Evolutionary conservation across 2,329 filamentous ascomycete species (phyloP).

Genomic region (Pseudocercospora pini-densiflorae): DNA sequence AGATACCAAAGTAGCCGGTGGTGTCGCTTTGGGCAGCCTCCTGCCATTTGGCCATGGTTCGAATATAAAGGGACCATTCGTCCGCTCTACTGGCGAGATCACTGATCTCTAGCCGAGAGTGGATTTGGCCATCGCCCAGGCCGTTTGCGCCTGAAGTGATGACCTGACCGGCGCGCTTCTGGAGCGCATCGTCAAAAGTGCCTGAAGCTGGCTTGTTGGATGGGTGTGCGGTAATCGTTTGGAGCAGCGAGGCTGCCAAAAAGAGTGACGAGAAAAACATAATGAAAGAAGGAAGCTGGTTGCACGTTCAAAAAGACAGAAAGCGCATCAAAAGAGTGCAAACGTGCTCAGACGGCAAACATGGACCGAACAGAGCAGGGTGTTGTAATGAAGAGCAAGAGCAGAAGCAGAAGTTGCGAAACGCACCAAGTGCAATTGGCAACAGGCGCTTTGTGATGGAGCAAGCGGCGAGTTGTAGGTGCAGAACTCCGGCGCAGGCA

Average conservation of each 20-base stretch:
- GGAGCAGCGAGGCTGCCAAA: slow-evolving; percentile 15
- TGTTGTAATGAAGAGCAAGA: not conserved
- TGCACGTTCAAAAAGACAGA: slow-evolving; percentile 3
- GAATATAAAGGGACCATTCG: slow-evolving; percentile 30
- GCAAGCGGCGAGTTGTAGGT: not conserved
- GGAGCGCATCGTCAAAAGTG: slow-evolving; percentile 6
- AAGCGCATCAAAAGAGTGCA: slow-evolving; percentile 4
- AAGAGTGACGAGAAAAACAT: slow-evolving; percentile 21
- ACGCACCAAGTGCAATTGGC: not conserved
- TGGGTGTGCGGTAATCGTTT: slow-evolving; percentile 1
- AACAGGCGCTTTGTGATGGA: not conserved
- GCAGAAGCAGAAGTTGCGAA: not conserved
- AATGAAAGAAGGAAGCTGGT: slow-evolving; percentile 5
- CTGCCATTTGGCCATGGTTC: slow-evolving; percentile 25
- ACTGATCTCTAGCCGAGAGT: slow-evolving; percentile 28
- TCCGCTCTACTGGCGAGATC: slow-evolving; percentile 26
- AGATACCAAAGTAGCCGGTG: slow-evolving; percentile 25
- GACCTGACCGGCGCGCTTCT: slow-evolving; percentile 21
- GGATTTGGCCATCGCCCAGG: slow-evolving; percentile 23
- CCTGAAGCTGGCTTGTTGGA: slow-evolving; percentile 24
- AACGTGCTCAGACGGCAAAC: slow-evolving; percentile 10
- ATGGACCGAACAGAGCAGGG: not conserved
- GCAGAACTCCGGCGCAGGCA: not conserved
- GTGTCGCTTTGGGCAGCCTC: slow-evolving; percentile 12
- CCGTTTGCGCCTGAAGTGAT: slow-evolving; percentile 28